Conservation (phyloP, 2,329 filamentous ascomycete genomes). For the Tolypocladium ophioglossoides region DNA sequence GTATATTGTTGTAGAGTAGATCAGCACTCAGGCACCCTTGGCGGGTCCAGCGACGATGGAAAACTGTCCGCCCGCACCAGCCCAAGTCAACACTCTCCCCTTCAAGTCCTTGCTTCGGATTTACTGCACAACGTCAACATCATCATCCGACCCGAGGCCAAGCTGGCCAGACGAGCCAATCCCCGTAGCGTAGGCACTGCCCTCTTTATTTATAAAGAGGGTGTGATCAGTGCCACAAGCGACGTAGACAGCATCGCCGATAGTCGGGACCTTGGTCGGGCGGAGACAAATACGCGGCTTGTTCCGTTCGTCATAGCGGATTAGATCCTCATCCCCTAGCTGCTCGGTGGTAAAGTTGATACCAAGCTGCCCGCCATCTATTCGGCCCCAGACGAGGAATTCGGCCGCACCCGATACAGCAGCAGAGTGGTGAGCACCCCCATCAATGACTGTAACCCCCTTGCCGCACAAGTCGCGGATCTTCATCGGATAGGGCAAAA, state of each 20-base stretch:
- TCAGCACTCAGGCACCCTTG: background rate
- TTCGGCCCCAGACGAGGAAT: constrained; percentile 43
- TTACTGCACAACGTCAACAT: constrained; percentile 58
- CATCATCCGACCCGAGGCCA: constrained; percentile 57
- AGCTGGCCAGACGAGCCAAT: constrained; percentile 64
- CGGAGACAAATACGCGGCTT: constrained; percentile 50
- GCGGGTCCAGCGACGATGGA: constrained; percentile 40
- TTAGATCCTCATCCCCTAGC: constrained; percentile 32
- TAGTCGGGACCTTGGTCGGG: constrained; percentile 44
- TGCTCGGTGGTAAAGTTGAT: constrained; percentile 36
- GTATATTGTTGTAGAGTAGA: too few relatives aligned
- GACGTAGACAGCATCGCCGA: constrained; percentile 34
- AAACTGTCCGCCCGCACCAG: constrained; percentile 69
- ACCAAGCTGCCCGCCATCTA: constrained; percentile 38
- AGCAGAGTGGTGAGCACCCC: constrained; percentile 59
- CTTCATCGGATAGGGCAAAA: constrained; percentile 50
- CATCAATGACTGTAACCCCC: constrained; percentile 51
- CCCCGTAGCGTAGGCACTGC: constrained; percentile 60
- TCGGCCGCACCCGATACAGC: constrained; percentile 37
- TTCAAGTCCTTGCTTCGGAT: constrained; percentile 69
- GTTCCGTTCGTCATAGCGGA: constrained; percentile 44
- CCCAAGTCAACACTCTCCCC: constrained; percentile 56
- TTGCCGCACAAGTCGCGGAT: constrained; percentile 50
- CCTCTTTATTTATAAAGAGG: constrained; percentile 52
- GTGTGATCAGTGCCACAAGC: constrained; percentile 56